Base-by-base conservation (phyloP, 192 early-diverging fungal genomes). In the Rhizophagus sp. region DNA sequence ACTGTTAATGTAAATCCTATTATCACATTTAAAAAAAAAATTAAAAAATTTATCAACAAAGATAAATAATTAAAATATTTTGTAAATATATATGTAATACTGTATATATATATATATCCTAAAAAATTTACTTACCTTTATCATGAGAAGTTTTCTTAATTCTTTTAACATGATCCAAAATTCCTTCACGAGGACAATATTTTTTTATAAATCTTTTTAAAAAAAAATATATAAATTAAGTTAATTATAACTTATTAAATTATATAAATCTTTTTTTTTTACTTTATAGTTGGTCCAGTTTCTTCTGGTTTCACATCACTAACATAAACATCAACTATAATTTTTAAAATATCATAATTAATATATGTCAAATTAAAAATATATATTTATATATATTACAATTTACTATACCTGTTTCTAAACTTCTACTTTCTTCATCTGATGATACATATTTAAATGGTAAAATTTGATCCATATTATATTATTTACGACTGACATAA, bases 151-250 rank as follows among this genome's bases (percentile, higher is more conserved):
- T 50, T 41, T 82, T 87, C 71, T 82, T 79, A 41, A 88, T 86
- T 24, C 86, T 82, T 76, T 88, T 88, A 68, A 82, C 79, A 52
- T 88, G 87, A n/a, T 86, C 83, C 22, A 88, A 64, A 12, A 73
- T 81, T 66, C 83, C 72, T 1, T 81, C 80, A 22, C 80, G 66
- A 24, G 88, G 88, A 19, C 85, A 77, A 72, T 87, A 50, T 27
- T 80, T 81, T 52, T 86, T 82, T 33, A 85, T 80, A 67, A 90
- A 90, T 71, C 88, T 90, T 30, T 24, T 47, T n/a, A n/a, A n/a
- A 49, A 68, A 27, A 30, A 57, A 62, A 72, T 27, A 19, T 24
- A 27, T 64, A 7, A 6, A 65, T 52, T 13, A 75, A 39, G 11
- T 4, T 36, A 36, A 3, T 36, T 36, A 30, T 30, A 30, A 30